phyloP scores from a whole-genome alignment of 2,329 filamentous ascomycete species.

The Fusarium armeniacum region DNA sequence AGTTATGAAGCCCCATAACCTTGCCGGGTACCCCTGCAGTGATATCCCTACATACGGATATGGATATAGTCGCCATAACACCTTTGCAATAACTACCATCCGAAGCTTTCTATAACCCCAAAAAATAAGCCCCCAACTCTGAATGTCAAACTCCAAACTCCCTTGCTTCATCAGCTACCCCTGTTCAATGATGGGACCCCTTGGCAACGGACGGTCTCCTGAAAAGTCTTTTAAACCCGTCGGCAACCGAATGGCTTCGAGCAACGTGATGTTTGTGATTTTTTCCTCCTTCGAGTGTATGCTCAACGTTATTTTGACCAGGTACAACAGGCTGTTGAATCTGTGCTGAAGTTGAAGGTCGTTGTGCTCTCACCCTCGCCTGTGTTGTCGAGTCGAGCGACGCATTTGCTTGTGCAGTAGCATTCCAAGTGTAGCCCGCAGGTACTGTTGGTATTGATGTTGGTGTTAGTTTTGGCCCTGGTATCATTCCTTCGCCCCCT shows the following conservation, averaged over 20 bases:
- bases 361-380: conserved; percentile 18
- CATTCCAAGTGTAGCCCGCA: conserved; percentile 19
- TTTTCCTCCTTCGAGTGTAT: conserved; percentile 16
- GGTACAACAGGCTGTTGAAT: conserved; percentile 26
- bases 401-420: conserved; percentile 11
- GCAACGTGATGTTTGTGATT: conserved; percentile 33
- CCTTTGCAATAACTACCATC: not conserved
- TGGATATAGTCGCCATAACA: not conserved
- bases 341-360: conserved; percentile 2
- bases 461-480: conserved; percentile 19
- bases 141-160: not conserved
- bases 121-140: not conserved
- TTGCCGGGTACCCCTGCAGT: conserved; percentile 1
- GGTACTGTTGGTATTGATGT: conserved; percentile 12
- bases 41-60: not conserved
- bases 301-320: conserved; percentile 13
- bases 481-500: conserved; percentile 16
- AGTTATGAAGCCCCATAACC: conserved; percentile 18
- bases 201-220: conserved; percentile 49
- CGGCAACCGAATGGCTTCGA: conserved; percentile 55
- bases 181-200: conserved; percentile 5
- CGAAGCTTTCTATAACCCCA: not conserved
- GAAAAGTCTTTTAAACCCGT: conserved; percentile 58
- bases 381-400: conserved; percentile 2
- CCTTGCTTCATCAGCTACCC: not conserved